Evolutionary conservation across 2,329 filamentous ascomycete species (phyloP).

Genomic region (Aspergillus costaricaensis): DNA sequence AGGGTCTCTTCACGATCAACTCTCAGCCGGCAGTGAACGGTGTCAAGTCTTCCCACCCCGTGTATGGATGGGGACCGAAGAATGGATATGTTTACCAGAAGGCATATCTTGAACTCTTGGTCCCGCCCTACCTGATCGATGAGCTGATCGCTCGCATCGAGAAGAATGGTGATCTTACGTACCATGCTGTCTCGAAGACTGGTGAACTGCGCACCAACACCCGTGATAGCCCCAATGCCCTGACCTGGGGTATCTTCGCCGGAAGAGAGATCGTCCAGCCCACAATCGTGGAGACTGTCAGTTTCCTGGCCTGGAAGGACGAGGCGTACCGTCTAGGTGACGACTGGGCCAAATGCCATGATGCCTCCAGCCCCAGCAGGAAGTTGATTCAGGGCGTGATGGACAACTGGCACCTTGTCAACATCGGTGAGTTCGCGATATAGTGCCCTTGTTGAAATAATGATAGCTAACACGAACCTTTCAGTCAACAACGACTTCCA

Average conservation of each 20-base stretch:
- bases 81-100: slow-evolving; percentile 99
- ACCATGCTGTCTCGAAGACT: slow-evolving; percentile 85
- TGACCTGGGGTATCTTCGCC: slow-evolving; percentile 98
- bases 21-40: slow-evolving; percentile 95
- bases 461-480: slow-evolving; percentile 26
- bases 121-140: slow-evolving; percentile 75
- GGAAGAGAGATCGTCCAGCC: slow-evolving; percentile 99
- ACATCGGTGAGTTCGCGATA: slow-evolving; percentile 71
- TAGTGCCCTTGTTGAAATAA: slow-evolving; percentile 4
- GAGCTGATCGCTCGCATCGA: slow-evolving; percentile 79
- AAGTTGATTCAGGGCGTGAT: slow-evolving; percentile 79
- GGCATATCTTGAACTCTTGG: slow-evolving; percentile 88
- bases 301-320: slow-evolving; percentile 97
- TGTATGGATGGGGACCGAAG: slow-evolving; percentile 90
- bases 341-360: slow-evolving; percentile 93
- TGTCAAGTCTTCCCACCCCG: slow-evolving; percentile 79
- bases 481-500: slow-evolving; percentile 98
- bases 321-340: slow-evolving; percentile 90
- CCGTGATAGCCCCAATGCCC: slow-evolving; percentile 85
- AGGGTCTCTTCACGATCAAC: slow-evolving; percentile 92
- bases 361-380: slow-evolving; percentile 72
- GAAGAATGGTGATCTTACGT: slow-evolving; percentile 78
- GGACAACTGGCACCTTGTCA: slow-evolving; percentile 89
- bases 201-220: slow-evolving; percentile 84
- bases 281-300: slow-evolving; percentile 97